These are phyloP conservation scores for Parathielavia hyrcaniae DNA, from an alignment of 495 filamentous ascomycete species.

Conservation along the genomic window DNA sequence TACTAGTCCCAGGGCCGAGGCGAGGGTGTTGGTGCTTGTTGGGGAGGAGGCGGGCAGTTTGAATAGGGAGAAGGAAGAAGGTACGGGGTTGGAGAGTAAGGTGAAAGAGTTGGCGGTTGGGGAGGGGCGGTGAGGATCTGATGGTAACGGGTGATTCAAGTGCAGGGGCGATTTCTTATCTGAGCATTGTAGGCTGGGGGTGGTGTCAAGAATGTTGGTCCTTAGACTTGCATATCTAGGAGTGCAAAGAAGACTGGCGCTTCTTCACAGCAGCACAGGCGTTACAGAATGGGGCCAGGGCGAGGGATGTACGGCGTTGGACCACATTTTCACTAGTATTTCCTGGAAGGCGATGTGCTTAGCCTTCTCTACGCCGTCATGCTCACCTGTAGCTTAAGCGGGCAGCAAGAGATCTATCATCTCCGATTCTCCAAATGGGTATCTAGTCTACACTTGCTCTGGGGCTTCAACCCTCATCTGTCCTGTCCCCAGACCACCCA, in stretches of 20 bases:
- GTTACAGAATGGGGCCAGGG: no score
- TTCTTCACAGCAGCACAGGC: no score
- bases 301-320: no score
- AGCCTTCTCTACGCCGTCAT: no score
- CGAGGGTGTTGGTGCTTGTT: constrained; percentile 13
- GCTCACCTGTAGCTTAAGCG: no score
- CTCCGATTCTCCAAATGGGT: constrained; percentile 13
- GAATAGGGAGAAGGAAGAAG: neutral
- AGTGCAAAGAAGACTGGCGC: no score
- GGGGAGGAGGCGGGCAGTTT: neutral
- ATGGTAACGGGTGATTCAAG: neutral
- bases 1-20: constrained; percentile 18
- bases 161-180: no score
- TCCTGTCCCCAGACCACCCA: neutral
- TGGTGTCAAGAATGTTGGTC: no score
- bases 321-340: no score
- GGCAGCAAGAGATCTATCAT: neutral
- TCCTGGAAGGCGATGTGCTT: no score
- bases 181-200: no score
- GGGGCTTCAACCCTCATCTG: neutral
- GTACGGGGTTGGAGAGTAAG: neutral
- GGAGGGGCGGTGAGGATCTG: neutral
- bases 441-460: constrained; percentile 21
- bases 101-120: constrained; percentile 12
- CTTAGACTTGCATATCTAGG: no score